A percentile compares a stretch with the other conserved stretches of the same genome.
These are phyloP conservation scores for Allium sativum DNA, from an alignment of 106 monocot species.

Conservation along the genomic window DNA sequence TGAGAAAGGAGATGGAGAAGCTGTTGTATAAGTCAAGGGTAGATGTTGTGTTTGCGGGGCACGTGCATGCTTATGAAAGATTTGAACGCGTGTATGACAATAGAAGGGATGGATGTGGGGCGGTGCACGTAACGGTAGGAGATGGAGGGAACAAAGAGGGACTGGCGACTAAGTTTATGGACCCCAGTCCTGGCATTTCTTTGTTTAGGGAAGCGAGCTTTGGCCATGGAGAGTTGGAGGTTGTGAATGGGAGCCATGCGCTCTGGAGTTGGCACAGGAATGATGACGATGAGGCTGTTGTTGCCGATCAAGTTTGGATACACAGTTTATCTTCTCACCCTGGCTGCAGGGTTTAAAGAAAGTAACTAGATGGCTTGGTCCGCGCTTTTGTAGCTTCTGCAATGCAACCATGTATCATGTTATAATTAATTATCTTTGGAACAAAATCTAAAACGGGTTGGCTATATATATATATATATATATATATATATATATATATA, in stretches of 20 bases:
- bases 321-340: constrained; percentile 20
- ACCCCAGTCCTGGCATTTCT: constrained; percentile 36
- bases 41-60: constrained; percentile 47
- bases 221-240: constrained; percentile 62
- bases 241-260: constrained; percentile 53
- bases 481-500: no score
- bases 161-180: constrained; percentile 18
- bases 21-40: constrained; percentile 32
- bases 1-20: constrained; percentile 38
- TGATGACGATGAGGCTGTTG: constrained; percentile 30
- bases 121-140: constrained; percentile 53
- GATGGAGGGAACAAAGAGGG: constrained; percentile 56
- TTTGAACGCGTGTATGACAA: constrained; percentile 39
- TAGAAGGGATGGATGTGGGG: constrained; percentile 22
- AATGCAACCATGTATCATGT: no score
- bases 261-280: constrained; percentile 87
- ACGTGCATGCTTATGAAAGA: constrained; percentile 59
- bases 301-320: constrained; percentile 44
- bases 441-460: no score
- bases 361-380: no score
- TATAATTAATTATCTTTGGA: no score
- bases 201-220: constrained; percentile 80
- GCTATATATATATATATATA: no score
- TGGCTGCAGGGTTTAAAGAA: neutral
- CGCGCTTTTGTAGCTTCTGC: no score